A percentile compares a stretch with the other conserved stretches of the same genome.
Evolutionary conservation across 1,284 basidiomycete species (phyloP).

Genomic region (Apiotrichum veenhuisii): DNA sequence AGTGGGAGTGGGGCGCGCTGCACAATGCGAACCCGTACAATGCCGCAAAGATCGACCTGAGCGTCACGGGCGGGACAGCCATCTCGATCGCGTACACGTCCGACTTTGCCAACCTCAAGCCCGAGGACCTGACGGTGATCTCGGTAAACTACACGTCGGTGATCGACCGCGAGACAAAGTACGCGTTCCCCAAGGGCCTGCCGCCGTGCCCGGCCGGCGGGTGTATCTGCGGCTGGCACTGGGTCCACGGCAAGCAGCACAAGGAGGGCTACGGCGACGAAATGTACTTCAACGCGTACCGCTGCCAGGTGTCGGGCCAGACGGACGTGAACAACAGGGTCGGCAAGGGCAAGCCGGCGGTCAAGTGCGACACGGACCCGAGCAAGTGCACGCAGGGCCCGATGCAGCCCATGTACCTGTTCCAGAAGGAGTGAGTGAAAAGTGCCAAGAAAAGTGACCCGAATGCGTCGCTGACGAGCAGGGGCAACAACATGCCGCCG

Average conservation of each 20-base stretch:
- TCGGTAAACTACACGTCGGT: slow-evolving; percentile 59
- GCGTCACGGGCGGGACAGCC: slow-evolving; percentile 16
- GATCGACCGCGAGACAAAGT: slow-evolving; percentile 49
- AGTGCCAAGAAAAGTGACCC: too few relatives aligned
- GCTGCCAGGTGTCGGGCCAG: slow-evolving; percentile 60
- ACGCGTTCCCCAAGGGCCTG: slow-evolving; percentile 61
- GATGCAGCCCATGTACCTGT: slow-evolving; percentile 5
- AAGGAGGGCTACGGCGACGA: slow-evolving; percentile 12
- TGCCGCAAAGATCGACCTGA: too few relatives aligned
- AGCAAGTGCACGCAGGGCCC: slow-evolving; percentile 34
- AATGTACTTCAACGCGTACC: slow-evolving; percentile 67
- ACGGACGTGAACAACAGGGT: slow-evolving; percentile 51
- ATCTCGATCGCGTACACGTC: slow-evolving; percentile 13
- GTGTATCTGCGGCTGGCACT: slow-evolving; percentile 62
- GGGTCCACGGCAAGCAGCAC: slow-evolving; percentile 10
- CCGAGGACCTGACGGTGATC: slow-evolving; percentile 66
- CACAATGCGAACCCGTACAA: too few relatives aligned
- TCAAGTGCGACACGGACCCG: slow-evolving; percentile 32
- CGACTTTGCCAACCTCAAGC: slow-evolving; percentile 49
- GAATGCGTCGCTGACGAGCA: too few relatives aligned
- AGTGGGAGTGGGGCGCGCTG: too few relatives aligned
- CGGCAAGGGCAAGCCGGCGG: slow-evolving; percentile 49
- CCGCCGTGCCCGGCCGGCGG: slow-evolving; percentile 63
- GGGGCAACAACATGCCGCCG: slow-evolving; percentile 51
- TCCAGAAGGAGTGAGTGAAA: background rate